These are phyloP conservation scores for Solanum hybrid DNA, from an alignment of 305 asterid genomes.

Conservation along the genomic window DNA sequence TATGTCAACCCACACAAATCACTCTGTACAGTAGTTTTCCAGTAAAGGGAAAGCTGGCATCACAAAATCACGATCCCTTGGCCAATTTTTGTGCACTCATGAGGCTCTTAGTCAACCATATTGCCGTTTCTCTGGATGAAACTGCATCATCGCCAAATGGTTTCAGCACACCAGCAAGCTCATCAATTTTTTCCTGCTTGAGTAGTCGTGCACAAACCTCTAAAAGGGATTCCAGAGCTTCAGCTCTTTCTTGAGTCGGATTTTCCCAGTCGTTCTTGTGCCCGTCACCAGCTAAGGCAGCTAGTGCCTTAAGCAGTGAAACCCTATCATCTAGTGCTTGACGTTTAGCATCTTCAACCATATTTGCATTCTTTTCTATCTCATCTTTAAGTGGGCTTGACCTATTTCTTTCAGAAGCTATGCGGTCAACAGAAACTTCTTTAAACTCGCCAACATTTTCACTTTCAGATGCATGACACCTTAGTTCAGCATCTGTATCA, in stretches of 20 bases:
- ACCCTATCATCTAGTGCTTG: conserved; percentile 20
- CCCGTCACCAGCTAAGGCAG: conserved; percentile 21
- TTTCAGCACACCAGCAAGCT: conserved; percentile 79
- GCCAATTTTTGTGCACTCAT: conserved; percentile 62
- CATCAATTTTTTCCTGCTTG: conserved; percentile 79
- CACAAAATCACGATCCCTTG: conserved; percentile 33
- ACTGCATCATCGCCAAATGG: conserved; percentile 85
- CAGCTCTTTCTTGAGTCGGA: conserved; percentile 61
- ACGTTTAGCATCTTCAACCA: neutral
- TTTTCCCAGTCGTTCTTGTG: conserved; percentile 31
- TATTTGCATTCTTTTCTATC: conserved; percentile 11
- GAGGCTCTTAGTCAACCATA: conserved; percentile 80
- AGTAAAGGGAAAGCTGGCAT: neutral
- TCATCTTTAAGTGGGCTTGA: conserved; percentile 10
- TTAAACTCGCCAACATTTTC: conserved; percentile 10
- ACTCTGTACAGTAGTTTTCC: neutral
- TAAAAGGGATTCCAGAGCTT: conserved; percentile 88
- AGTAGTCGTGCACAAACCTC: conserved; percentile 88
- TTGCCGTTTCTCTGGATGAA: conserved; percentile 92
- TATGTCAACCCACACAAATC: conserved; percentile 5
- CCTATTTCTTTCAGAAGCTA: conserved; percentile 7
- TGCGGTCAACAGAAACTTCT: conserved; percentile 10
- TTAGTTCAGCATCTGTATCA: conserved; percentile 25
- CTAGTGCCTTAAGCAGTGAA: conserved; percentile 14
- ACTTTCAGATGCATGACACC: conserved; percentile 11